Evolutionary conservation across 257 asterid species (phyloP).

Genomic region (Knoxia roxburghii): DNA sequence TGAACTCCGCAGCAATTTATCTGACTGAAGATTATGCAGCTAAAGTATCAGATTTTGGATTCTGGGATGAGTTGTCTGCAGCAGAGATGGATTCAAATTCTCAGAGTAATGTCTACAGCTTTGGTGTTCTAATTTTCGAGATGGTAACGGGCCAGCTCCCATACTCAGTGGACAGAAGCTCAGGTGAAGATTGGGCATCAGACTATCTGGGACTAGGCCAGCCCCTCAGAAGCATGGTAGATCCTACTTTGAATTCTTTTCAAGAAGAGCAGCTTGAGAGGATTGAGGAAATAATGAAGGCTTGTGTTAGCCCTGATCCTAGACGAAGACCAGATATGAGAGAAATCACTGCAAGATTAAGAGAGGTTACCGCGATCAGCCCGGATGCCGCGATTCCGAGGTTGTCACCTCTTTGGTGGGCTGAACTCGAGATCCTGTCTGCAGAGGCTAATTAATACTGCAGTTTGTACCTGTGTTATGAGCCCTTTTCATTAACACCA

Average conservation of each 20-base stretch:
- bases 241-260: constrained; percentile 53
- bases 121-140: constrained; percentile 65
- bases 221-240: constrained; percentile 40
- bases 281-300: constrained; percentile 45
- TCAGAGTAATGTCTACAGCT: constrained; percentile 57
- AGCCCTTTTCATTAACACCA: constrained; percentile 11
- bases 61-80: constrained; percentile 31
- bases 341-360: constrained; percentile 46
- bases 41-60: constrained; percentile 59
- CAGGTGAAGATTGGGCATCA: constrained; percentile 57
- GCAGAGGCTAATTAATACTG: constrained; percentile 29
- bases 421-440: constrained; percentile 74
- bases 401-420: constrained; percentile 88
- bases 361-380: constrained; percentile 60
- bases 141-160: constrained; percentile 74
- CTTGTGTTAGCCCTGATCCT: constrained; percentile 45
- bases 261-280: constrained; percentile 40
- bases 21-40: constrained; percentile 86
- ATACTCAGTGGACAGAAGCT: constrained; percentile 39
- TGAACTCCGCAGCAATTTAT: constrained; percentile 60
- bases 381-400: constrained; percentile 66
- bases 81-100: constrained; percentile 27
- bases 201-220: constrained; percentile 45
- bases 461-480: constrained; percentile 13
- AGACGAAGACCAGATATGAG: constrained; percentile 45